phyloP scores from a whole-genome alignment of 2,329 filamentous ascomycete genomes.

The Sarocladium brachiariae region DNA sequence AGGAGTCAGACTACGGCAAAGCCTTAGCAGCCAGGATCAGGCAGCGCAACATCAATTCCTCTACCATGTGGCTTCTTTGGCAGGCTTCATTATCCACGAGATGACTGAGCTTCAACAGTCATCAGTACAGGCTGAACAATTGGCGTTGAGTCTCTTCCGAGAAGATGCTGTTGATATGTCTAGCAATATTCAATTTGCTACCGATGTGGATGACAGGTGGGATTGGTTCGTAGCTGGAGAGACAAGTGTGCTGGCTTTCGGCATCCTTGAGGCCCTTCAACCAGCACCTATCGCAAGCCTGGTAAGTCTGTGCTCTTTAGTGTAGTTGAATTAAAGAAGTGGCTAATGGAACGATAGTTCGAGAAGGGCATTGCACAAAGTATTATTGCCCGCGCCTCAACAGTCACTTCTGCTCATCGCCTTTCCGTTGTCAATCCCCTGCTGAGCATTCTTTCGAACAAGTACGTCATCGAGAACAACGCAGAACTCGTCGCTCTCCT shows the following conservation, averaged over 20 bases:
- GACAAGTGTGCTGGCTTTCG: conserved; percentile 30
- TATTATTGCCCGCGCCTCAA: conserved; percentile 19
- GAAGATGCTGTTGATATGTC: conserved; percentile 19
- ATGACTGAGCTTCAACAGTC: conserved; percentile 30
- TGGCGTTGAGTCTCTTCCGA: conserved; percentile 31
- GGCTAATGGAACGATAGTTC: conserved; percentile 22
- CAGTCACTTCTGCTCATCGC: conserved; percentile 13
- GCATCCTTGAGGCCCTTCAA: conserved; percentile 30
- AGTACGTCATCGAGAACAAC: conserved; percentile 31
- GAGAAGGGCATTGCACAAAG: conserved; percentile 28
- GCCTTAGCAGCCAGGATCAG: conserved; percentile 21
- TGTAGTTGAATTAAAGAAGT: too few relatives aligned
- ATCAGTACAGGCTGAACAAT: conserved; percentile 23
- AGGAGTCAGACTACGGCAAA: conserved; percentile 25
- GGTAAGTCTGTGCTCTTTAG: conserved; percentile 20
- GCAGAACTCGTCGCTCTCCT: conserved; percentile 20
- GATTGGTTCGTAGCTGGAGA: conserved; percentile 24
- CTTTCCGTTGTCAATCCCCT: conserved; percentile 27
- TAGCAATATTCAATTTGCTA: conserved; percentile 1
- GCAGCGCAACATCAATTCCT: conserved; percentile 28
- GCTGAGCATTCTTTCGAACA: conserved; percentile 37
- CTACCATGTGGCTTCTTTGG: conserved; percentile 27
- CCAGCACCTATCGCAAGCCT: conserved; percentile 26
- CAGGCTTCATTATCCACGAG: conserved; percentile 29
- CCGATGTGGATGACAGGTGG: conserved; percentile 20